Percentiles rank a stretch among this genome's conserved stretches.
phyloP scores from a whole-genome alignment of 2,329 filamentous ascomycete species.

The Whalleya microplaca region DNA sequence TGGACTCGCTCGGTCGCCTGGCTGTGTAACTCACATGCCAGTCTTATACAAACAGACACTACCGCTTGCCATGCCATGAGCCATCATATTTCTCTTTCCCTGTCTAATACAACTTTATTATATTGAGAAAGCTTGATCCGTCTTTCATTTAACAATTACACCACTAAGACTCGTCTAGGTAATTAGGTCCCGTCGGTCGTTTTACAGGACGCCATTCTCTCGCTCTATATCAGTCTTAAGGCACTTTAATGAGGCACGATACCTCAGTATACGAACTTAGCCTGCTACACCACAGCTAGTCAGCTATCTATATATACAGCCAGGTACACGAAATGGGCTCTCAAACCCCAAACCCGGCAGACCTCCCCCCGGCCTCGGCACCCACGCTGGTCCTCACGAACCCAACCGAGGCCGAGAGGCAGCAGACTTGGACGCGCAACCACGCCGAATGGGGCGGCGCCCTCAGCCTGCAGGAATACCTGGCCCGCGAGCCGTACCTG shows the following conservation, averaged over 20 bases:
- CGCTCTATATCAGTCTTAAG: not conserved
- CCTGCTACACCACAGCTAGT: not conserved
- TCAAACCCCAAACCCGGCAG: not conserved
- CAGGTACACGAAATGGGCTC: slow-evolving; percentile 42
- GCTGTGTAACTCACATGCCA: not conserved
- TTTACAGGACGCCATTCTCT: too few relatives aligned
- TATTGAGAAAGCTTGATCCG: too few relatives aligned
- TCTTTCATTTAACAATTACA: too few relatives aligned
- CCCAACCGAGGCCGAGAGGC: slow-evolving; percentile 60
- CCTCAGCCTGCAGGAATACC: slow-evolving; percentile 58
- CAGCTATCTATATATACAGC: not conserved
- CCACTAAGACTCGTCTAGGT: too few relatives aligned
- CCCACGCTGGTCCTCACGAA: slow-evolving; percentile 53
- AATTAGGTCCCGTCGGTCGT: too few relatives aligned
- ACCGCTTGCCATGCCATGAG: not conserved
- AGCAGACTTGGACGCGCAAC: slow-evolving; percentile 50
- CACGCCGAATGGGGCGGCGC: slow-evolving; percentile 57
- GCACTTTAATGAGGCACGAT: not conserved
- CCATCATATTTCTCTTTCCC: not conserved
- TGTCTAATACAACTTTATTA: too few relatives aligned
- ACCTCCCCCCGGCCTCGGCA: slow-evolving; percentile 39
- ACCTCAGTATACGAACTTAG: too few relatives aligned
- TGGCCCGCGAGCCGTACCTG: slow-evolving; percentile 62
- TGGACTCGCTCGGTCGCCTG: not conserved
- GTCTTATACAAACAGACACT: not conserved